phyloP scores from a whole-genome alignment of 495 filamentous ascomycete genomes.

The Gamarada debralockiae region DNA sequence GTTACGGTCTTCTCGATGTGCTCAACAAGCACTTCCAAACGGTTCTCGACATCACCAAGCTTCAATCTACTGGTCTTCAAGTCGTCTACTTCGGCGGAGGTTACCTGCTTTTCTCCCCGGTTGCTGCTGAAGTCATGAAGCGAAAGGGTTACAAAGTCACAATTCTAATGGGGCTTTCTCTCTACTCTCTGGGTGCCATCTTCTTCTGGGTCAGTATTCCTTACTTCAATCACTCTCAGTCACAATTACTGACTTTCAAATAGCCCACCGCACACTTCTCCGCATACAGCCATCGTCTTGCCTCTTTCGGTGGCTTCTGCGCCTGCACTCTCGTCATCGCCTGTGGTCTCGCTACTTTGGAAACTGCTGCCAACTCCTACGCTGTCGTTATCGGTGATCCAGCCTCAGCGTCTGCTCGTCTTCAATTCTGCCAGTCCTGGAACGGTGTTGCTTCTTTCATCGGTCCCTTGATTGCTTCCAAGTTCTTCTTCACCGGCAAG shows the following conservation, averaged over 20 bases:
- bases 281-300: conserved; percentile 13
- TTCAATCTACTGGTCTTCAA: conserved; percentile 36
- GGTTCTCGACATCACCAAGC: conserved; percentile 35
- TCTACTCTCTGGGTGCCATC: conserved; percentile 18
- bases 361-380: conserved; percentile 66
- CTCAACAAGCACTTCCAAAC: conserved; percentile 57
- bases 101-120: conserved; percentile 57
- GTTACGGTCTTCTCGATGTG: conserved; percentile 76
- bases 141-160: conserved; percentile 43
- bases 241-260: neutral
- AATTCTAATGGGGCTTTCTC: conserved; percentile 20
- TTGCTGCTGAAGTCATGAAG: conserved; percentile 41
- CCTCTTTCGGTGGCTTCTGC: conserved; percentile 63
- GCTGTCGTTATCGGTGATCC: conserved; percentile 51
- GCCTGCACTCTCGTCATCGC: conserved; percentile 61
- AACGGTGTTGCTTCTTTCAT: conserved; percentile 69
- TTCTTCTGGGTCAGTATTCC: conserved; percentile 12
- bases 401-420: conserved; percentile 46
- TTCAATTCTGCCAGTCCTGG: conserved; percentile 64
- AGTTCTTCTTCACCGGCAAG: conserved; percentile 60
- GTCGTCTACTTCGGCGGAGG: conserved; percentile 46
- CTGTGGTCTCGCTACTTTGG: conserved; percentile 58
- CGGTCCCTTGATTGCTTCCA: conserved; percentile 61
- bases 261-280: conserved; percentile 22
- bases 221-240: too few species aligned